A percentile compares a stretch with the other conserved stretches of the same genome.
Conservation (phyloP, 2,329 filamentous ascomycete genomes). For the Talaromyces sp. region DNA sequence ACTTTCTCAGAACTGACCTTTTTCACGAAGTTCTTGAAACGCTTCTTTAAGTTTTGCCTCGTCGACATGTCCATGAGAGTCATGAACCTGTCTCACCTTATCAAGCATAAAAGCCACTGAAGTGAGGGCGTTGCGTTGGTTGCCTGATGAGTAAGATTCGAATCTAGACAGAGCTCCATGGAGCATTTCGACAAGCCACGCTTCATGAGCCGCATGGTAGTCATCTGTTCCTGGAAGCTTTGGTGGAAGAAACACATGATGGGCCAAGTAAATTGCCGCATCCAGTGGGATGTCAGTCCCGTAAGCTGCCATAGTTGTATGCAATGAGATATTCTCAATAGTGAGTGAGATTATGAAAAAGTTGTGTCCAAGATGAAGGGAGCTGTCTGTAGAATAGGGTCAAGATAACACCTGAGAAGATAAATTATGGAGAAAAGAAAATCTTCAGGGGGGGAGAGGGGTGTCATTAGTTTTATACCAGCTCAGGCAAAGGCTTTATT, state of each 20-base stretch:
- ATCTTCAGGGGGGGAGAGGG: no score
- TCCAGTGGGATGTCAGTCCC: background rate
- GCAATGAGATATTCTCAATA: background rate
- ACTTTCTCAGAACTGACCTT: background rate
- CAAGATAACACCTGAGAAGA: no score
- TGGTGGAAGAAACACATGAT: constrained; percentile 8
- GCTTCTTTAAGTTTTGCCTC: background rate
- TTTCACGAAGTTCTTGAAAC: background rate
- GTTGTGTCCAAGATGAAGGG: background rate
- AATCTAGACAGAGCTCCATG: background rate
- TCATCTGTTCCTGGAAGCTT: constrained; percentile 2
- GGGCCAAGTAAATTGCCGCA: background rate
- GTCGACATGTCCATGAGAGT: background rate
- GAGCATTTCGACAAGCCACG: background rate
- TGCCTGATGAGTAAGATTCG: background rate
- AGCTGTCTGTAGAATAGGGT: no score
- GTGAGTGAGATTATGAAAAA: no score
- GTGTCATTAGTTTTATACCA: no score
- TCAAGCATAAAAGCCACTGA: background rate
- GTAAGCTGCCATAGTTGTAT: background rate
- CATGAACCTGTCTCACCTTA: background rate
- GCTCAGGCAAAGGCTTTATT: no score
- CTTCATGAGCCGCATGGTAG: background rate
- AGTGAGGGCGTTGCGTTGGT: background rate
- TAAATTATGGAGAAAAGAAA: no score